Evolutionary conservation across 2,329 filamentous ascomycete genomes (phyloP).

Genomic region (Colletotrichum karsti): DNA sequence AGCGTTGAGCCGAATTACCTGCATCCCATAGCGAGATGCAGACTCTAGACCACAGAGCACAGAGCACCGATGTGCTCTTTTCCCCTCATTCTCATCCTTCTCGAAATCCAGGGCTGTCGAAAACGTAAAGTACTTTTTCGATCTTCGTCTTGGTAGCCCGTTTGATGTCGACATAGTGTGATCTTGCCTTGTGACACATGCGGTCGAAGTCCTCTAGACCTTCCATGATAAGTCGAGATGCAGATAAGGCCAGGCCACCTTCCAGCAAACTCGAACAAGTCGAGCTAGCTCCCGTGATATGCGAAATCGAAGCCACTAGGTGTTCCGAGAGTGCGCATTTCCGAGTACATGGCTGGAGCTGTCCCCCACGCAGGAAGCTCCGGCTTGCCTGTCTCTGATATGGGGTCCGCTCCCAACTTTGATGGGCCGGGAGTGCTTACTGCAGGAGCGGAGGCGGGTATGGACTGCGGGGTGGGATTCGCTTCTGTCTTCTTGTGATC

Average conservation of each 20-base stretch:
- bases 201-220: neutral
- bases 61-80: too few species aligned
- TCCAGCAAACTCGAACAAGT: neutral
- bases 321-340: neutral
- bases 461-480: constrained; percentile 16
- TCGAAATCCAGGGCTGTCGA: neutral
- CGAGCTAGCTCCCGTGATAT: neutral
- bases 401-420: neutral
- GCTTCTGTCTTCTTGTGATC: neutral
- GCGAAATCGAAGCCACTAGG: constrained; percentile 22
- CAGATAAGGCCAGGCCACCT: too few species aligned
- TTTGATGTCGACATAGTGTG: neutral
- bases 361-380: neutral
- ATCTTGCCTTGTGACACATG: neutral
- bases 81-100: neutral
- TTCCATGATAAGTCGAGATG: neutral
- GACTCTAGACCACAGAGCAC: neutral
- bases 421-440: constrained; percentile 19
- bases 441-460: neutral
- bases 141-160: neutral
- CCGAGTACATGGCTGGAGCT: constrained; percentile 5
- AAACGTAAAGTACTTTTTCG: neutral
- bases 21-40: neutral
- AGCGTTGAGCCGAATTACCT: neutral
- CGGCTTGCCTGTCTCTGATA: neutral